Conservation (phyloP, 2,329 filamentous ascomycete species). For the Fusarium longipes region DNA sequence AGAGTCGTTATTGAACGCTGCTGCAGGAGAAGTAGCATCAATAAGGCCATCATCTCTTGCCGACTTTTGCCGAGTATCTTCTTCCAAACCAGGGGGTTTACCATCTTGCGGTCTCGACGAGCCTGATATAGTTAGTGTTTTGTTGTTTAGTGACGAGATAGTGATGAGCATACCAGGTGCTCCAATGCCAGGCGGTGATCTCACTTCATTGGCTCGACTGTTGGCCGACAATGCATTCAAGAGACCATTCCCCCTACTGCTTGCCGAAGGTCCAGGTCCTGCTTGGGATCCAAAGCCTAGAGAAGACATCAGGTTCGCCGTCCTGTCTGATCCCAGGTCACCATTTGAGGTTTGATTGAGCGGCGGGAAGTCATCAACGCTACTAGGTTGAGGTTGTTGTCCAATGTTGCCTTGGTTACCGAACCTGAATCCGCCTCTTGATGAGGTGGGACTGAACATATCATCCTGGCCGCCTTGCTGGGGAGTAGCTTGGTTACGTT, state of each 20-base stretch:
- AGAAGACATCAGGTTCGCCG: slow-evolving; percentile 63
- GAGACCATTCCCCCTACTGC: slow-evolving; percentile 68
- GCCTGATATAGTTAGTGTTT: slow-evolving; percentile 45
- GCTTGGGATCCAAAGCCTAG: slow-evolving; percentile 64
- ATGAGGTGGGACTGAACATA: slow-evolving; percentile 57
- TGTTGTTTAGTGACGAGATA: not conserved
- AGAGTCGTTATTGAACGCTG: slow-evolving; percentile 61
- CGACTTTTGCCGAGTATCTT: slow-evolving; percentile 60
- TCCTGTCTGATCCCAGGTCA: slow-evolving; percentile 68
- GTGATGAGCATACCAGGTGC: slow-evolving; percentile 49
- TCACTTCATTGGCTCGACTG: slow-evolving; percentile 60
- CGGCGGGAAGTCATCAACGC: slow-evolving; percentile 71
- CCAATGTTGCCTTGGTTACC: slow-evolving; percentile 59
- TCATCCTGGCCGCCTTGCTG: slow-evolving; percentile 64
- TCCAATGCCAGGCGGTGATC: slow-evolving; percentile 60
- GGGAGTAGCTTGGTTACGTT: slow-evolving; percentile 64
- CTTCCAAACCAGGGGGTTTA: slow-evolving; percentile 54
- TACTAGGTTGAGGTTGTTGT: slow-evolving; percentile 61
- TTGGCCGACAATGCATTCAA: slow-evolving; percentile 73
- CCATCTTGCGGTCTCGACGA: slow-evolving; percentile 58
- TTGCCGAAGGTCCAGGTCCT: slow-evolving; percentile 51
- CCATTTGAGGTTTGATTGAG: slow-evolving; percentile 67
- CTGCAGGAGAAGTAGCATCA: slow-evolving; percentile 56
- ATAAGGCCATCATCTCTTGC: slow-evolving; percentile 55
- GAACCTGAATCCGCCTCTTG: slow-evolving; percentile 63